Percentiles rank a stretch among this genome's conserved stretches.
Evolutionary conservation across 2,329 filamentous ascomycete species (phyloP).

Genomic region (Aciculosporium take): DNA sequence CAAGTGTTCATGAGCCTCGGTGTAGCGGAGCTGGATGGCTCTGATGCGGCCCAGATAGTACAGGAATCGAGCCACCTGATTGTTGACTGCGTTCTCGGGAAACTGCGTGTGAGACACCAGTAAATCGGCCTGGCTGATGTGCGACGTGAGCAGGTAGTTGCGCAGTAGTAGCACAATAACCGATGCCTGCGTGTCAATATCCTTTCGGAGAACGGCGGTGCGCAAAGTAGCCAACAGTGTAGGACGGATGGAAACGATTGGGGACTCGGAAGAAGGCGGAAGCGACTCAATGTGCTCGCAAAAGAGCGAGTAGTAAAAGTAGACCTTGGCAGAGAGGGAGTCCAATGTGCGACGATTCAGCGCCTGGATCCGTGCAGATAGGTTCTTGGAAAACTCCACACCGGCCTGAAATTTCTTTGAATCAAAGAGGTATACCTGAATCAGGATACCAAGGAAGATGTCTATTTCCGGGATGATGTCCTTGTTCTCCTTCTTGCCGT

Average conservation of each 20-base stretch:
- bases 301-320: slow-evolving; percentile 96
- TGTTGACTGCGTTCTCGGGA: slow-evolving; percentile 86
- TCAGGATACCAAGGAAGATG: slow-evolving; percentile 72
- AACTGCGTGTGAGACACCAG: slow-evolving; percentile 93
- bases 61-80: slow-evolving; percentile 91
- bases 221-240: slow-evolving; percentile 76
- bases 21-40: slow-evolving; percentile 91
- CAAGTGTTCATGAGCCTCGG: slow-evolving; percentile 88
- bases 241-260: slow-evolving; percentile 74
- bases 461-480: slow-evolving; percentile 78
- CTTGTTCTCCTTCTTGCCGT: slow-evolving; percentile 53
- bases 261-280: slow-evolving; percentile 77
- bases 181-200: slow-evolving; percentile 91
- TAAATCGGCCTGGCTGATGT: slow-evolving; percentile 92
- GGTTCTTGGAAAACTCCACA: slow-evolving; percentile 66
- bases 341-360: slow-evolving; percentile 91
- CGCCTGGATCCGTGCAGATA: slow-evolving; percentile 73
- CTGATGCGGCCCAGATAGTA: slow-evolving; percentile 96
- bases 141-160: slow-evolving; percentile 90
- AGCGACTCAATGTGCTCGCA: slow-evolving; percentile 80
- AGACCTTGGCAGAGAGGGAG: slow-evolving; percentile 84
- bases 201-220: slow-evolving; percentile 92
- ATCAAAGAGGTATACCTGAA: slow-evolving; percentile 82
- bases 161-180: slow-evolving; percentile 89
- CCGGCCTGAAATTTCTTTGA: slow-evolving; percentile 67